phyloP scores from a whole-genome alignment of 495 filamentous ascomycete species.

The Aspergillus affinis region DNA sequence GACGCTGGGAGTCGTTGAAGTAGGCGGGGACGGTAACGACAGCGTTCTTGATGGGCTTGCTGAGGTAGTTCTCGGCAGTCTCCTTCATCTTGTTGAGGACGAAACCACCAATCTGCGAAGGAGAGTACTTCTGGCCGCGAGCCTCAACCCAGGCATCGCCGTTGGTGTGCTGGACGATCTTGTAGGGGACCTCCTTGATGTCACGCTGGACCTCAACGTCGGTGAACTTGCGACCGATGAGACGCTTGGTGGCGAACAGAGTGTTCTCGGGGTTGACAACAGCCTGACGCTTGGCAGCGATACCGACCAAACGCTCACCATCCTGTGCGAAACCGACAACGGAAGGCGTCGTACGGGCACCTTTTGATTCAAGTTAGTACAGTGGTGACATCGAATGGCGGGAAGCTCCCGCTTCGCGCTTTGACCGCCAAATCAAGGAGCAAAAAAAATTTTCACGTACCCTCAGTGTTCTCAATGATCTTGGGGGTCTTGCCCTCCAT shows the following conservation, averaged over 20 bases:
- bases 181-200: slow-evolving; percentile 98
- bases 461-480: slow-evolving; percentile 98
- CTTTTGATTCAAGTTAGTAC: slow-evolving; percentile 43
- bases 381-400: not conserved
- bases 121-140: slow-evolving; percentile 95
- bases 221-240: slow-evolving; percentile 98
- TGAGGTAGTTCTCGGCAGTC: slow-evolving; percentile 87
- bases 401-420: slow-evolving; percentile 2
- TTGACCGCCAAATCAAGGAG: not conserved
- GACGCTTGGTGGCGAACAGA: slow-evolving; percentile 98
- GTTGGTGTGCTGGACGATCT: slow-evolving; percentile 97
- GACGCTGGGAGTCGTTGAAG: slow-evolving; percentile 97
- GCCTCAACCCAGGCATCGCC: slow-evolving; percentile 98
- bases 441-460: slow-evolving; percentile 49
- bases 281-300: slow-evolving; percentile 97
- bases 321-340: slow-evolving; percentile 97
- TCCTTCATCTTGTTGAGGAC: slow-evolving; percentile 98
- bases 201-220: slow-evolving; percentile 96
- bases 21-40: slow-evolving; percentile 96
- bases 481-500: slow-evolving; percentile 95
- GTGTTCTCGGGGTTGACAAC: slow-evolving; percentile 99
- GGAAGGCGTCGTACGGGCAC: slow-evolving; percentile 93
- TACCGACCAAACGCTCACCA: slow-evolving; percentile 96
- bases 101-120: slow-evolving; percentile 97
- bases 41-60: slow-evolving; percentile 88